phyloP scores from a whole-genome alignment of 2,329 filamentous ascomycete species.

The Pestalotiopsis sp. region DNA sequence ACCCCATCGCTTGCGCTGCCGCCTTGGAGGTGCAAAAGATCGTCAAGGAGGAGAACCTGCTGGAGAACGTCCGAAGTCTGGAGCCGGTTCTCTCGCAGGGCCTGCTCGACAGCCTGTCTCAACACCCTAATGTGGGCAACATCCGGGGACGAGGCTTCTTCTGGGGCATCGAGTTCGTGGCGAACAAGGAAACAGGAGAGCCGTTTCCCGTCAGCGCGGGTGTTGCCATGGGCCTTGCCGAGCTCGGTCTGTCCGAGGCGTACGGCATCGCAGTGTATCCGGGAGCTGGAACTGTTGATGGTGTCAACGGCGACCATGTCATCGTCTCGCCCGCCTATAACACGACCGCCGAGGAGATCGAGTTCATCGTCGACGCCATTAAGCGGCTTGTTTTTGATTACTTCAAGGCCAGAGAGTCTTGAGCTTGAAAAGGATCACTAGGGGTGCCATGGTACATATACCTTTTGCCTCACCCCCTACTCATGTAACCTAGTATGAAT shows the following conservation, averaged over 20 bases:
- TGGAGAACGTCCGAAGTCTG: conserved; percentile 34
- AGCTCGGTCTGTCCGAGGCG: conserved; percentile 30
- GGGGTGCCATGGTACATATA: too few relatives aligned
- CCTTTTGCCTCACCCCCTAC: too few relatives aligned
- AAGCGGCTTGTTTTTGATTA: conserved; percentile 55
- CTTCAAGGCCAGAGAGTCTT: conserved; percentile 31
- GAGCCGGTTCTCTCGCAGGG: conserved; percentile 32
- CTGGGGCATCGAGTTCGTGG: conserved; percentile 51
- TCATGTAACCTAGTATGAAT: too few relatives aligned
- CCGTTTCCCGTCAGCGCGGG: conserved; percentile 35
- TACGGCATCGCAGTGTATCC: conserved; percentile 60
- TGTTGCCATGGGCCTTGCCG: conserved; percentile 36
- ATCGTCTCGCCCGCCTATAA: conserved; percentile 73
- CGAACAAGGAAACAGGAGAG: conserved; percentile 36
- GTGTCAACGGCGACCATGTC: conserved; percentile 69
- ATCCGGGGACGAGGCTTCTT: conserved; percentile 47
- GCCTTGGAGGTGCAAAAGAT: conserved; percentile 42
- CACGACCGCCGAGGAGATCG: conserved; percentile 58
- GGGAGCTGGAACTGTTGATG: conserved; percentile 61
- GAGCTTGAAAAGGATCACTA: not conserved
- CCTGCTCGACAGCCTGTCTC: conserved; percentile 29
- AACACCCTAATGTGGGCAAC: conserved; percentile 39
- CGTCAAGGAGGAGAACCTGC: conserved; percentile 35
- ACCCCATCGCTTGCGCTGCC: conserved; percentile 41
- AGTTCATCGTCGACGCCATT: conserved; percentile 55